Conservation (phyloP, 768 basidiomycete species). For the Exsudoporus frostii region DNA sequence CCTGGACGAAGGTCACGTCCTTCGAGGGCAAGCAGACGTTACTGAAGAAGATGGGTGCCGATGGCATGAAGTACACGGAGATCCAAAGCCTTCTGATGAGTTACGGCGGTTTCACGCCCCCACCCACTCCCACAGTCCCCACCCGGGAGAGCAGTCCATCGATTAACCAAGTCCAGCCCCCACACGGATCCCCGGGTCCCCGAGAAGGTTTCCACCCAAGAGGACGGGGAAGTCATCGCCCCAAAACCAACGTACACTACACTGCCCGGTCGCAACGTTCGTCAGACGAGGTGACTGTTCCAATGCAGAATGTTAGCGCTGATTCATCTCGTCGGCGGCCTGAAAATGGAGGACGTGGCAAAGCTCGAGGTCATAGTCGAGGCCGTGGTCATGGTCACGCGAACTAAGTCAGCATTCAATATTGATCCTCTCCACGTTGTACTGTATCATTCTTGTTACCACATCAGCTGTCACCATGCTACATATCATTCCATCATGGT, state of each 20-base stretch:
- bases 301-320: slow-evolving; percentile 10
- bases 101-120: slow-evolving; percentile 50
- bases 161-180: slow-evolving; percentile 13
- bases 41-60: slow-evolving; percentile 24
- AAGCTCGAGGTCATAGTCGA: slow-evolving; percentile 35
- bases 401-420: slow-evolving; percentile 15
- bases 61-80: slow-evolving; percentile 42
- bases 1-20: slow-evolving; percentile 49
- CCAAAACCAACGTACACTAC: background rate
- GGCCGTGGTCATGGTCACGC: slow-evolving; percentile 37
- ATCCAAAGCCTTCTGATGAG: slow-evolving; percentile 51
- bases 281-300: background rate
- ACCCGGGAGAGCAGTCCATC: slow-evolving; percentile 8
- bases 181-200: slow-evolving; percentile 6
- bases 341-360: slow-evolving; percentile 34
- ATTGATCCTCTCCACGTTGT: slow-evolving; percentile 17
- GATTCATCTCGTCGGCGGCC: slow-evolving; percentile 8
- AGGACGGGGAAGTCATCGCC: slow-evolving; percentile 14
- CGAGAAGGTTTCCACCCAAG: slow-evolving; percentile 1
- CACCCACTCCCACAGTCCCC: slow-evolving; percentile 31
- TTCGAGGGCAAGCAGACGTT: slow-evolving; percentile 27
- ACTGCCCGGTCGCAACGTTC: background rate
- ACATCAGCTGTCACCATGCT: slow-evolving; percentile 16
- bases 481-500: slow-evolving; percentile 19
- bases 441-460: slow-evolving; percentile 19